Base-by-base conservation (phyloP, 306 rosid species). In the Lupinus albus region DNA sequence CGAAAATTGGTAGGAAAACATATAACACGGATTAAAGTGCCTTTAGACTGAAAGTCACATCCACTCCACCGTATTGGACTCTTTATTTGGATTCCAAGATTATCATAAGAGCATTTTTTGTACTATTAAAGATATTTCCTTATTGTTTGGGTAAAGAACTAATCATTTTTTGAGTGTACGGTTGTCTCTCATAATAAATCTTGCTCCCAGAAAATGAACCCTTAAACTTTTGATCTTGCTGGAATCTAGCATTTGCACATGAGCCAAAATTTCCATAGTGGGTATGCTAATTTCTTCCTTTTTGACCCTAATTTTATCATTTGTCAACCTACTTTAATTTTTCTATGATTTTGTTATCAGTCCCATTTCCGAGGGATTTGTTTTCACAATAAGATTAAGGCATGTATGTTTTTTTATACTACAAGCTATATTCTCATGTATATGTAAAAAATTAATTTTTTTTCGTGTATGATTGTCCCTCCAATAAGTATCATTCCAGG, bases 271-370 rank as follows among this genome's bases (percentile, higher is more conserved):
- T 68, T 50, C 66, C 61, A 33, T 21, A 62, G 53, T 73, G 57
- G 61, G 73, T 73, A 77, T 72, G 70, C 79, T 67, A 67, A 68
- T 12, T 56, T 73, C 18, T 48, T 50, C 41, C 77, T 68, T 72
- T 81, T 68, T 68, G 62, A 81, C 71, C 35, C 65, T 9, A 44
- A 52, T 42, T 5, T 68, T 63, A 48, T 48, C 3, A 30, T 73
- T 76, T 21, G 45, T 67, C 84, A 72, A 68, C 13, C 70, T 61
- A 68, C 79, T 64, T 68, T 61, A 68, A 76, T 64, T 68, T 71
- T 80, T 60, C 48, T 3, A 38, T 51, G 9, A 47, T 6, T 63
- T 69, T 33, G 42, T 59, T 65, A 45, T 75, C 60, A 7, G 4
- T 33, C 39, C 79, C 69, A 39, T 61, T 20, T 72, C 60, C 76